Percentiles rank a stretch among this genome's conserved stretches.
These are phyloP conservation scores for Penicillium ochrochloron DNA, from an alignment of 495 filamentous ascomycete species.

Conservation along the genomic window DNA sequence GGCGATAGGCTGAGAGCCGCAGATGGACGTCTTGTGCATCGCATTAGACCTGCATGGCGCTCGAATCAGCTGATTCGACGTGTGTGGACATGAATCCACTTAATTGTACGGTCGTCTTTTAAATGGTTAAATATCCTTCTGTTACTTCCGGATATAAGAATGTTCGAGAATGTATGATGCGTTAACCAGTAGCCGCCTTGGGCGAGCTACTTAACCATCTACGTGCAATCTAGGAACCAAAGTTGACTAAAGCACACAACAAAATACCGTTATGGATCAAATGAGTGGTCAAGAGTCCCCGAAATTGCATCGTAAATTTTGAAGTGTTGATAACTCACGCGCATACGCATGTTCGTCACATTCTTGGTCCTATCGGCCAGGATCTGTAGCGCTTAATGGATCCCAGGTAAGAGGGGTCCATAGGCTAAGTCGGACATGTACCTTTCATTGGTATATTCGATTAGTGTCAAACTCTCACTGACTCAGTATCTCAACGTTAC, in stretches of 20 bases:
- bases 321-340: background rate
- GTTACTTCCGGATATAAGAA: background rate
- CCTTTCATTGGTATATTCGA: background rate
- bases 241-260: background rate
- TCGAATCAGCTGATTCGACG: slow-evolving; percentile 42
- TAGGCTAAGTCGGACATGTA: background rate
- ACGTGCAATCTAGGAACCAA: background rate
- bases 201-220: background rate
- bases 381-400: background rate
- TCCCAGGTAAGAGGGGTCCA: background rate
- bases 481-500: background rate
- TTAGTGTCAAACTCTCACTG: background rate
- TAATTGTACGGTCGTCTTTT: too few species aligned
- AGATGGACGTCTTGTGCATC: slow-evolving; percentile 21
- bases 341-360: slow-evolving; percentile 3
- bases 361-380: background rate
- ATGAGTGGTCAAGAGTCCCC: background rate
- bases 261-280: background rate
- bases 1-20: slow-evolving; percentile 24
- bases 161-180: background rate
- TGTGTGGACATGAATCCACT: background rate
- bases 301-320: background rate
- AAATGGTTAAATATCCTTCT: too few species aligned
- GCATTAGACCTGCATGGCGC: slow-evolving; percentile 43
- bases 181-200: background rate